These are phyloP conservation scores for Blastobotrys aristatus DNA, from an alignment of 1,139 yeast genomes.

Conservation along the genomic window DNA sequence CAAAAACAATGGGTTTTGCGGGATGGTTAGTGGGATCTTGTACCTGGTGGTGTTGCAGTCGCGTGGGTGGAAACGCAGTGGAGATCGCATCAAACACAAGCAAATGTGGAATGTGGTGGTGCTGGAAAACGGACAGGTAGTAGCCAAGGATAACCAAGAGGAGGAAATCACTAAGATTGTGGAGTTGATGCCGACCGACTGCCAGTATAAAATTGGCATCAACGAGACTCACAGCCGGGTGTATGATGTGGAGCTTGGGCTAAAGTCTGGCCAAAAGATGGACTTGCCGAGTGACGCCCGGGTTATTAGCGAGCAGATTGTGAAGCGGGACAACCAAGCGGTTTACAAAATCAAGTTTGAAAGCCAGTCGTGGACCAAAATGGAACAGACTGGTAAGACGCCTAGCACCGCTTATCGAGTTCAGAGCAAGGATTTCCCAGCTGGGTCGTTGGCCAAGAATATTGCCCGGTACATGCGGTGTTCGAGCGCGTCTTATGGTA, in stretches of 20 bases:
- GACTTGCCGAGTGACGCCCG: constrained; percentile 25
- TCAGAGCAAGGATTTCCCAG: neutral
- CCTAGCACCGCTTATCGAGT: neutral
- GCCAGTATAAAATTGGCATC: constrained; percentile 26
- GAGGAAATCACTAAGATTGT: constrained; percentile 26
- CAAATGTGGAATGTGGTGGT: constrained; percentile 34
- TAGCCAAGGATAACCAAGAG: constrained; percentile 12
- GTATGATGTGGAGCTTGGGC: constrained; percentile 21
- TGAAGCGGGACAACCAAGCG: neutral
- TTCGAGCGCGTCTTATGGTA: constrained; percentile 37
- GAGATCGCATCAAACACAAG: neutral
- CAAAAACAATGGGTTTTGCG: constrained; percentile 27
- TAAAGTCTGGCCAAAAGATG: constrained; percentile 7
- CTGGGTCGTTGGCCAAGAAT: neutral
- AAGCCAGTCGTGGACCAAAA: neutral
- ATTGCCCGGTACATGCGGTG: constrained; percentile 29
- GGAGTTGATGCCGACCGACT: constrained; percentile 26
- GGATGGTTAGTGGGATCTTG: constrained; percentile 29
- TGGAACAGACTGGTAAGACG: neutral
- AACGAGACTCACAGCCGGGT: constrained; percentile 24
- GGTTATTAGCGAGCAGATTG: constrained; percentile 21
- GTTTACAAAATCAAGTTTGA: constrained; percentile 2
- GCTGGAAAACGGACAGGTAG: constrained; percentile 32
- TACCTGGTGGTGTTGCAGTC: constrained; percentile 32
- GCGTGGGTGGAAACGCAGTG: constrained; percentile 23